These are phyloP conservation scores for Eremomyces bilateralis DNA, from an alignment of 495 filamentous ascomycete genomes.

Conservation along the genomic window DNA sequence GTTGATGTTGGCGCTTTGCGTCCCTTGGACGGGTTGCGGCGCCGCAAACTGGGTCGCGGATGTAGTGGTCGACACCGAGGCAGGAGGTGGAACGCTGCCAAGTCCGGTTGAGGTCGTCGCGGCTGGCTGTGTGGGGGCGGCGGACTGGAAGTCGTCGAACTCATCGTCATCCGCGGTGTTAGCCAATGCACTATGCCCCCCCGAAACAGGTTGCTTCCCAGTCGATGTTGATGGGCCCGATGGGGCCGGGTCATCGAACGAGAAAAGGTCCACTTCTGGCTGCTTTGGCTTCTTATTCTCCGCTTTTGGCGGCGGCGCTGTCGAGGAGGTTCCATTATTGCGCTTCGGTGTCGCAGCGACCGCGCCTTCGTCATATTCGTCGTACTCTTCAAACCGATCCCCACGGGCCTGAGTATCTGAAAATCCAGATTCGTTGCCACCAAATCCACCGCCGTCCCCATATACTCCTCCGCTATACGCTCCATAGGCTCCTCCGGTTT, in stretches of 20 bases:
- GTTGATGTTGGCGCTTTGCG: slow-evolving; percentile 57
- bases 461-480: slow-evolving; percentile 75
- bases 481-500: slow-evolving; percentile 33
- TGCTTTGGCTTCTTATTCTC: slow-evolving; percentile 36
- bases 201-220: slow-evolving; percentile 30
- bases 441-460: slow-evolving; percentile 80
- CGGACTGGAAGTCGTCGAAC: slow-evolving; percentile 97
- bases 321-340: slow-evolving; percentile 14
- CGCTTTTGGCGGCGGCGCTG: slow-evolving; percentile 19
- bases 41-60: slow-evolving; percentile 50
- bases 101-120: slow-evolving; percentile 15
- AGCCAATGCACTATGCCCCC: slow-evolving; percentile 21
- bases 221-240: slow-evolving; percentile 25
- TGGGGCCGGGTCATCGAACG: slow-evolving; percentile 44
- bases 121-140: slow-evolving; percentile 27
- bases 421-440: slow-evolving; percentile 48
- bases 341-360: slow-evolving; percentile 25
- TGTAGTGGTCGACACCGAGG: slow-evolving; percentile 41
- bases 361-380: slow-evolving; percentile 76
- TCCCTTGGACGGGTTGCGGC: slow-evolving; percentile 61
- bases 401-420: slow-evolving; percentile 36
- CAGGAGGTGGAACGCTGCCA: slow-evolving; percentile 28
- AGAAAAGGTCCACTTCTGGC: slow-evolving; percentile 71
- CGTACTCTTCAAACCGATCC: slow-evolving; percentile 89
- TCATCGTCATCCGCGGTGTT: slow-evolving; percentile 60